Percentiles rank a stretch among this genome's conserved stretches.
Evolutionary conservation across 1,284 basidiomycete genomes (phyloP).

Genomic region (Macrocystidia cucumis): DNA sequence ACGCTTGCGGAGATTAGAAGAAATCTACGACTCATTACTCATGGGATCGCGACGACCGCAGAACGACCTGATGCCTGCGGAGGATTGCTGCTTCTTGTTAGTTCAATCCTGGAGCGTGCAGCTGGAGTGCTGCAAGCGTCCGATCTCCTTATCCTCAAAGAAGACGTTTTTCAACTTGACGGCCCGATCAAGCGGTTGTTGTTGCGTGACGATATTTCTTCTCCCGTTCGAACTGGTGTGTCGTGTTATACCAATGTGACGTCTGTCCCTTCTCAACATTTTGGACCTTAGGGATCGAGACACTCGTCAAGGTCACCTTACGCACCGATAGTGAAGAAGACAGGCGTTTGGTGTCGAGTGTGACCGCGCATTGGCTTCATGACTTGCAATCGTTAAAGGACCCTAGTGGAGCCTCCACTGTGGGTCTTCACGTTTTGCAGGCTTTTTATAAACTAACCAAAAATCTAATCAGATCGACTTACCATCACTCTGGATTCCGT

Average conservation of each 20-base stretch:
- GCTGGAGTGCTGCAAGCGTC: conserved; percentile 14
- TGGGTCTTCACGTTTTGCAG: too few relatives aligned
- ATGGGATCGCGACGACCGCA: conserved; percentile 21
- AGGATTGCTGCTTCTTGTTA: conserved; percentile 26
- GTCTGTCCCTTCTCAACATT: too few relatives aligned
- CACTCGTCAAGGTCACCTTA: conserved; percentile 18
- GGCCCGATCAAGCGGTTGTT: conserved; percentile 24
- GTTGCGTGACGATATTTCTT: conserved; percentile 15
- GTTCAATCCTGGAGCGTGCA: conserved; percentile 23
- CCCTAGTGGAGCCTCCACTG: too few relatives aligned
- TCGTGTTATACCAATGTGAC: too few relatives aligned
- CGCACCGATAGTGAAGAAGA: conserved; percentile 19
- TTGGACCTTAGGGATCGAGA: conserved; percentile 4
- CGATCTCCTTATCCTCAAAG: conserved; percentile 30
- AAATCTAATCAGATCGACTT: conserved; percentile 18
- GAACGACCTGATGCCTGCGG: conserved; percentile 13
- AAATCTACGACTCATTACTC: conserved; percentile 29
- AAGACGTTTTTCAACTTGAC: conserved; percentile 25
- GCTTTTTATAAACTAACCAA: too few relatives aligned
- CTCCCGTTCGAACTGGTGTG: too few relatives aligned
- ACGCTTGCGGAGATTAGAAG: conserved; percentile 23
- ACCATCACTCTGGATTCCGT: conserved; percentile 40
- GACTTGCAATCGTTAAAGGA: conserved; percentile 7
- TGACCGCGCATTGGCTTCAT: conserved; percentile 26
- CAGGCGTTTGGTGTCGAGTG: conserved; percentile 20